Percentiles rank a stretch among this genome's conserved stretches.
Conservation (phyloP, 1,284 basidiomycete species). For the Ceratobasidium sp. region DNA sequence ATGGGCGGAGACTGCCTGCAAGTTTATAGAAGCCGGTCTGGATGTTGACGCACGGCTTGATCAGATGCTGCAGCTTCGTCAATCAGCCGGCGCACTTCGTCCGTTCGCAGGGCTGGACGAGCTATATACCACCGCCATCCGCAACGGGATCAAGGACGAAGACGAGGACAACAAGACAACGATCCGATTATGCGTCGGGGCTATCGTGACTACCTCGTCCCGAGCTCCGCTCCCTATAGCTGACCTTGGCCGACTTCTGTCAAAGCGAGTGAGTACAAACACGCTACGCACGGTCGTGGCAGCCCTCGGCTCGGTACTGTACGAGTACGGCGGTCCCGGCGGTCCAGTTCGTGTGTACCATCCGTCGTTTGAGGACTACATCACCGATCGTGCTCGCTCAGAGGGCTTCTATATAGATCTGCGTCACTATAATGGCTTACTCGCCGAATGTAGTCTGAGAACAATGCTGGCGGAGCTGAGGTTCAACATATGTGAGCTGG, state of each 20-base stretch:
- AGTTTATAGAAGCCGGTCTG: constrained; percentile 9
- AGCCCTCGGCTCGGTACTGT: constrained; percentile 25
- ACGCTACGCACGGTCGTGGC: not conserved
- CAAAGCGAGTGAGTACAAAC: not conserved
- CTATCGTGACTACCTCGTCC: not conserved
- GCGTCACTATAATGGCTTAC: not conserved
- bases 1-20: constrained; percentile 19
- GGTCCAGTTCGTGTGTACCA: constrained; percentile 38
- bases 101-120: not conserved
- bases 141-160: not conserved
- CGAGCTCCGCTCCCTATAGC: not conserved
- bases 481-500: constrained; percentile 24
- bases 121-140: not conserved
- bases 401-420: constrained; percentile 8
- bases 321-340: constrained; percentile 2
- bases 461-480: constrained; percentile 7
- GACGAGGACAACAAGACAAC: not conserved
- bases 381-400: constrained; percentile 19
- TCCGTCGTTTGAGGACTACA: constrained; percentile 32
- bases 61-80: not conserved
- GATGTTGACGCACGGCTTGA: not conserved
- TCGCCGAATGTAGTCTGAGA: constrained; percentile 11
- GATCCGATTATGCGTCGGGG: not conserved
- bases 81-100: not conserved
- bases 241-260: not conserved